Evolutionary conservation across 202 grass and related monocot genomes (phyloP), one percentile per base, ranked within the genome.

Genomic region (Brachypodium distachyon): DNA sequence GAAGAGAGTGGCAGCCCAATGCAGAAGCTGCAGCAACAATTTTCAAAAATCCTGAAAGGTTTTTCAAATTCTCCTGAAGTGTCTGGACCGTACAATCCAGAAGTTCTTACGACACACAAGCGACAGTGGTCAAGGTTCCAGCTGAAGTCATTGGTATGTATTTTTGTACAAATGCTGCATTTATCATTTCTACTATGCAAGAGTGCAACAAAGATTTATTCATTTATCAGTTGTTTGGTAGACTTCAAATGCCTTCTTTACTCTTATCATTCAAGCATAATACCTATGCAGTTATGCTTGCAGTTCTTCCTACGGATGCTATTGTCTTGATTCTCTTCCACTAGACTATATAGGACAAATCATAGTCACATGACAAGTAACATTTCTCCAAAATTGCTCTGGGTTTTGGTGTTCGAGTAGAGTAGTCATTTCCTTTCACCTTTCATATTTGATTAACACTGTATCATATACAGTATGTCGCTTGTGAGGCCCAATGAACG

Each of bases 121-220:
- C 85, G 85, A 14, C 96, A 96, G 60, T 99, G 96, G 96, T 81
- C 92, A 1, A 88, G 96, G 73, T 99, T 96, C 85, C 96, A 99
- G 61, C 78, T 93, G 16, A 92, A 92, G 75, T 91, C 92, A 85
- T 37, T 89, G 87, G 96, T 99, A 78, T 85, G 66, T 76, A 54
- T 78, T 40, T 78, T 60, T 67, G 54, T 61, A 69, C 54, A 18
- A 72, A 43, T 74, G 12, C 50, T 5, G 6, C 48, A 70, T 78
- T 62, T 3, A 1, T 48, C n/a, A n/a, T n/a, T n/a, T n/a, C 23
- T 48, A 39, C 6, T 67, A 60, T 38, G 69, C 47, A 31, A 12
- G 42, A 79, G 28, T 18, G 46, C 38, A 70, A n/a, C 36, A 47
- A 62, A 54, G 12, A 23, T 67, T 4, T 55, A 5, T n/a, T 55